Percentiles rank a stretch among this genome's conserved stretches.
Conservation (phyloP, 1,139 yeast genomes). For the Blastobotrys ciferrii region DNA sequence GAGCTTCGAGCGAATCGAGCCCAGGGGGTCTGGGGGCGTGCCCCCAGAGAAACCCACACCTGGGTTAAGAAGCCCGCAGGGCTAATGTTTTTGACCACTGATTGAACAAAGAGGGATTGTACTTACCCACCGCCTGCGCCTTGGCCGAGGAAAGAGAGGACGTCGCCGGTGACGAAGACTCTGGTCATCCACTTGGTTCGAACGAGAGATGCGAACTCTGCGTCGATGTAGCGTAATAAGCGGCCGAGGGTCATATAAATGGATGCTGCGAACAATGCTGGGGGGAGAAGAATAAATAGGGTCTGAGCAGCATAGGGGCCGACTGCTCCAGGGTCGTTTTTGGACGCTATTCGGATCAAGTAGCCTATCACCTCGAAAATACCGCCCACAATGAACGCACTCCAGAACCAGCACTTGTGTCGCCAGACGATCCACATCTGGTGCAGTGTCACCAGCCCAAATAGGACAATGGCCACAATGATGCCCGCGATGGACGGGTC, state of each 20-base stretch:
- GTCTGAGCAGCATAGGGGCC: slow-evolving; percentile 41
- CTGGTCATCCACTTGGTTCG: slow-evolving; percentile 39
- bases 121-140: slow-evolving; percentile 50
- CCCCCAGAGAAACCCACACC: too few species aligned
- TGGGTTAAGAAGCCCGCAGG: too few species aligned
- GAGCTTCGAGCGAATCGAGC: too few species aligned
- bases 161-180: slow-evolving; percentile 47
- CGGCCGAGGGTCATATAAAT: slow-evolving; percentile 47
- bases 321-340: slow-evolving; percentile 23
- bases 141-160: slow-evolving; percentile 43
- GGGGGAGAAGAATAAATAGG: slow-evolving; percentile 43
- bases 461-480: slow-evolving; percentile 23
- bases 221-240: slow-evolving; percentile 34
- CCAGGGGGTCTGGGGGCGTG: too few species aligned
- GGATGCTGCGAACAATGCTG: slow-evolving; percentile 46
- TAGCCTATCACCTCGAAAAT: slow-evolving; percentile 38
- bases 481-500: slow-evolving; percentile 24
- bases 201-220: slow-evolving; percentile 36
- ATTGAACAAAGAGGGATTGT: too few species aligned
- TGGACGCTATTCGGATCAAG: slow-evolving; percentile 35
- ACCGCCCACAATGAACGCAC: slow-evolving; percentile 27
- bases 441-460: slow-evolving; percentile 17
- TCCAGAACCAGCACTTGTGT: slow-evolving; percentile 21
- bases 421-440: slow-evolving; percentile 21
- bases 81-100: too few species aligned